Evolutionary conservation across 2,329 filamentous ascomycete genomes (phyloP).

Genomic region (Neofusicoccum ribis): DNA sequence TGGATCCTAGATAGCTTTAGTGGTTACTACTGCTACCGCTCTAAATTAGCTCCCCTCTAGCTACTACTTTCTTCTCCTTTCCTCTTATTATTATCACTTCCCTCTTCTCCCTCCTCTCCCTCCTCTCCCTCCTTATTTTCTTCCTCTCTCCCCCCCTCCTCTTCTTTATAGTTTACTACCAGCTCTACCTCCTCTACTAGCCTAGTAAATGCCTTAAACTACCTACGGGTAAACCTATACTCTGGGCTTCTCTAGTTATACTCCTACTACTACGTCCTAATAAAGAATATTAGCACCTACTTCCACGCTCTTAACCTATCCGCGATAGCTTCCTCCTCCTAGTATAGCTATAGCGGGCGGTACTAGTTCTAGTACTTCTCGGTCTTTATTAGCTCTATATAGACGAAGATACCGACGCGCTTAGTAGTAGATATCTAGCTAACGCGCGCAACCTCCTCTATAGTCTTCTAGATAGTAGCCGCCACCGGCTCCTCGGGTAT

Average conservation of each 20-base stretch:
- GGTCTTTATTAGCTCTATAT: conserved; percentile 25
- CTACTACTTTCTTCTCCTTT: neutral
- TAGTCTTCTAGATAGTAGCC: conserved; percentile 23
- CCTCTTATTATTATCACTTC: neutral
- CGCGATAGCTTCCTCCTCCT: conserved; percentile 21
- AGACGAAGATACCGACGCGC: conserved; percentile 22
- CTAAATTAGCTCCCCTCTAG: neutral
- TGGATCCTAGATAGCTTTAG: no score
- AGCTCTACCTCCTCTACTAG: neutral
- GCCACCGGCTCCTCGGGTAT: conserved; percentile 14
- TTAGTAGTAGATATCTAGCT: conserved; percentile 23
- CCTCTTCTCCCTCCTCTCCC: no score
- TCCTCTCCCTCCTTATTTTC: no score
- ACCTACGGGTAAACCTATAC: no score
- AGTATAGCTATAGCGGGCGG: conserved; percentile 25
- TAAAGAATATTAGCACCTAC: no score
- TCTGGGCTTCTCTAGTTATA: no score
- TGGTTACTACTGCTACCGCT: no score
- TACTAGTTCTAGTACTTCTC: conserved; percentile 26
- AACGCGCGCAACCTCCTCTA: conserved; percentile 22
- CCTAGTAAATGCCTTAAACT: conserved; percentile 6
- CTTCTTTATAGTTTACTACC: no score
- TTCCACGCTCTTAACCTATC: conserved; percentile 21
- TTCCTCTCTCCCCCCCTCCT: no score
- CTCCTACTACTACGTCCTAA: no score